A percentile compares a stretch with the other conserved stretches of the same genome.
Conservation (phyloP, 805 yeast genomes). For the Metschnikowia borealis region DNA sequence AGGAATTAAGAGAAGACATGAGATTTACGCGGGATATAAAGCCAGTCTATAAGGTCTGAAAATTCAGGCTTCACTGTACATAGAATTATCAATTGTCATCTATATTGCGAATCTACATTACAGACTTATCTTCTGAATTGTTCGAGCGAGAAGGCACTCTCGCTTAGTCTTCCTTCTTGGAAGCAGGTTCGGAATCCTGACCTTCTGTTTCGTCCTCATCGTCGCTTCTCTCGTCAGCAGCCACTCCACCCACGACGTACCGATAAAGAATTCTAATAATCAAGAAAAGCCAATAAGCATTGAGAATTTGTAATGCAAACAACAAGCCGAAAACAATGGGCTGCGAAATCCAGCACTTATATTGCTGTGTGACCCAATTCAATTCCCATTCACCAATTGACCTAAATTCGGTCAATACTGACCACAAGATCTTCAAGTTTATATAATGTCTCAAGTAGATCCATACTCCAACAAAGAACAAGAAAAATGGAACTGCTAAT, state of each 20-base stretch:
- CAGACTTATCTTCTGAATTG: neutral
- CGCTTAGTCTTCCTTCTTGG: constrained; percentile 13
- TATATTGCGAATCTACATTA: neutral
- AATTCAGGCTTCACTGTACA: constrained; percentile 1
- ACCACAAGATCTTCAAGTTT: constrained; percentile 76
- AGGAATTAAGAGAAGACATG: constrained; percentile 62
- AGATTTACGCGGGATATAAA: constrained; percentile 17
- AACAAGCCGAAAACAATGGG: constrained; percentile 80
- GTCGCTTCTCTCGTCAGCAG: constrained; percentile 83
- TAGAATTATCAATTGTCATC: neutral
- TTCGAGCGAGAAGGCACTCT: constrained; percentile 3
- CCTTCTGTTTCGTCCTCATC: constrained; percentile 58
- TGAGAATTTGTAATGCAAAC: constrained; percentile 78
- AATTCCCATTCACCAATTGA: constrained; percentile 79
- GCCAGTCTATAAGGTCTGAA: neutral
- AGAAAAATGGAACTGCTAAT: constrained; percentile 59
- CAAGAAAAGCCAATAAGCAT: constrained; percentile 81
- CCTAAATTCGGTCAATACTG: constrained; percentile 78
- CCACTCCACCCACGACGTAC: constrained; percentile 53
- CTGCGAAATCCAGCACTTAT: constrained; percentile 94
- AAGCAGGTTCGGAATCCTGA: constrained; percentile 5
- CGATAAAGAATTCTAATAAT: constrained; percentile 76
- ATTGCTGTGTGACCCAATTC: constrained; percentile 87
- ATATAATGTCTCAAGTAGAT: constrained; percentile 83
- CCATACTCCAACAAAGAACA: constrained; percentile 73